Base-by-base conservation (phyloP, 768 basidiomycete species). In the Obba rivulosa region DNA sequence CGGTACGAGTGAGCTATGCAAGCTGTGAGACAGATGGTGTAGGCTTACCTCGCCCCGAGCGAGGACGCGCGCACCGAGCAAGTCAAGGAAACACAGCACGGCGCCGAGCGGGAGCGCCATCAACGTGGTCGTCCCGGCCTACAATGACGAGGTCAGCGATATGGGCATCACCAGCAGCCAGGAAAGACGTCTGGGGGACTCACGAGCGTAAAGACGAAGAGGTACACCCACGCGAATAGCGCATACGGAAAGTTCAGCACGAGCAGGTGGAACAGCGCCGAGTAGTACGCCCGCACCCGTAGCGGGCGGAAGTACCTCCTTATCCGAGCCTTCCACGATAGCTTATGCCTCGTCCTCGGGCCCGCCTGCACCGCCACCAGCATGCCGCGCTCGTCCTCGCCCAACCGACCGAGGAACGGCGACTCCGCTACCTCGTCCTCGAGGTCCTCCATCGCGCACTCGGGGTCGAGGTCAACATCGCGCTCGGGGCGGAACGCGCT, bases 121-220 rank as follows among this genome's bases (percentile, higher is more conserved):
- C n/a, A 92, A 75, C 13, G 88, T 74, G 0, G 83, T 87, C 21
- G 88, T 91, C 10, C 88, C 88, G 0, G 81, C 76, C 87, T 91
- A 55, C 48, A 54, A 40, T 20, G 50, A 13, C 34, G 13, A 37
- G 37, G 31, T 46, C 43, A 35, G 37, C n/a, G n/a, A n/a, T n/a
- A 21, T 34, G 20, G 10, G 25, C 28, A 43, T 13, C 22, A 21
- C 23, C 5, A 16, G 5, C 23, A n/a, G 36, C 3, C 45, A n/a
- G 14, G n/a, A 28, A 40, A 42, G 40, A 20, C 22, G 34, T 3
- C 3, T n/a, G n/a, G 28, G 8, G 13, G 31, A 17, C 37, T 35
- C 57, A 89, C 88, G 65, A 92, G 66, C 0, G 88, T 91, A 57
- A 90, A 85, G 10, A 87, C 80, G 56, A 91, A 88, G 14, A 87